Percentiles rank a stretch among this genome's conserved stretches.
phyloP scores from a whole-genome alignment of 306 rosid species.

The Glycine latifolia region DNA sequence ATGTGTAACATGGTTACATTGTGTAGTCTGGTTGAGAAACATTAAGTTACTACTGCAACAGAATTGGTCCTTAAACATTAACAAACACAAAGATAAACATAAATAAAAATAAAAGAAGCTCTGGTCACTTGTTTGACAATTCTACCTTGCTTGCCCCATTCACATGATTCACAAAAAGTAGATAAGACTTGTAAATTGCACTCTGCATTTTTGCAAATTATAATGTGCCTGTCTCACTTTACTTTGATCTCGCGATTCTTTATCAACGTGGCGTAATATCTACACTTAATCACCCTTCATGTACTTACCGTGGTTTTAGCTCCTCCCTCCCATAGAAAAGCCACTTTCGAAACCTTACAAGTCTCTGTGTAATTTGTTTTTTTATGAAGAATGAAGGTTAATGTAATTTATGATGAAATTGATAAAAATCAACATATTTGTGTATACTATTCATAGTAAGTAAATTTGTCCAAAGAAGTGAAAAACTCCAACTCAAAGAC shows the following conservation, averaged over 20 bases:
- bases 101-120: too few species aligned
- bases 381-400: too few species aligned
- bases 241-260: neutral
- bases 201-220: constrained; percentile 4
- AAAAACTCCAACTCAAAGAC: too few species aligned
- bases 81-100: neutral
- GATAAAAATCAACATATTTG: too few species aligned
- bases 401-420: too few species aligned
- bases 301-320: constrained; percentile 48
- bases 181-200: neutral
- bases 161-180: constrained; percentile 20
- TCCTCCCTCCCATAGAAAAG: constrained; percentile 14
- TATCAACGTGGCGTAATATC: constrained; percentile 48
- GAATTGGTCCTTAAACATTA: neutral
- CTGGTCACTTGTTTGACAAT: neutral
- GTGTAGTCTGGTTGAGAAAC: too few species aligned
- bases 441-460: too few species aligned
- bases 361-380: neutral
- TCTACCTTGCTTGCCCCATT: neutral
- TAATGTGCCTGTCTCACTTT: too few species aligned
- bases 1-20: too few species aligned
- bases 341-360: neutral
- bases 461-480: too few species aligned
- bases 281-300: constrained; percentile 17
- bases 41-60: too few species aligned